Conservation (phyloP, 139 green algal genomes). For the Astrephomene gubernaculifera region DNA sequence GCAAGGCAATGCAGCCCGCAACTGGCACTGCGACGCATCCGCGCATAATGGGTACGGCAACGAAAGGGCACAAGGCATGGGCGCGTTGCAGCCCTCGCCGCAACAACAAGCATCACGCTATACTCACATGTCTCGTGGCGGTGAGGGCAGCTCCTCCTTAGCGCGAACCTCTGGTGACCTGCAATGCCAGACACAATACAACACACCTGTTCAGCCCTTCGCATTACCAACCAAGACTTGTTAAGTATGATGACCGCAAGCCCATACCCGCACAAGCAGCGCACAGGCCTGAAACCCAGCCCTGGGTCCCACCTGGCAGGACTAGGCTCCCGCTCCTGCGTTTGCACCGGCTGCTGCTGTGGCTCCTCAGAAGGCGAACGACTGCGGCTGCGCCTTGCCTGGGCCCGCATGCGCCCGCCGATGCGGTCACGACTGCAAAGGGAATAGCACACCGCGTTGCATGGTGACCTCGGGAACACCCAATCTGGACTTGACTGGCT, state of each 20-base stretch:
- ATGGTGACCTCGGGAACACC: too few species aligned
- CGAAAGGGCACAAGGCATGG: too few species aligned
- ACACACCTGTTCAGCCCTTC: neutral
- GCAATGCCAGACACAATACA: neutral
- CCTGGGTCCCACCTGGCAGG: neutral
- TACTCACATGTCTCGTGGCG: neutral
- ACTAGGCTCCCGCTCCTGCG: neutral
- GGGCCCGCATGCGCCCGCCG: slow-evolving; percentile 16
- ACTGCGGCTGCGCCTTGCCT: slow-evolving; percentile 21
- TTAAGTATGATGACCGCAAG: neutral
- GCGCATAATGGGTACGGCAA: too few species aligned
- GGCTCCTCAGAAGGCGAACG: neutral
- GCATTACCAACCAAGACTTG: too few species aligned
- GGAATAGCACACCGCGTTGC: neutral
- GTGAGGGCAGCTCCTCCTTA: neutral
- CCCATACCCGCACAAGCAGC: neutral
- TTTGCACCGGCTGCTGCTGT: neutral
- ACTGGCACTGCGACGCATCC: too few species aligned
- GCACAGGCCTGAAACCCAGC: neutral
- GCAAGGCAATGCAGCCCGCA: too few species aligned
- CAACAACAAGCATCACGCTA: too few species aligned
- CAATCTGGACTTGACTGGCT: too few species aligned
- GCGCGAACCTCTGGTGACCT: neutral
- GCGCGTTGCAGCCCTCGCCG: too few species aligned
- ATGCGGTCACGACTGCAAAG: slow-evolving; percentile 7